These are phyloP conservation scores for Coemansia asiatica DNA, from an alignment of 192 early-diverging fungal species.

Conservation along the genomic window DNA sequence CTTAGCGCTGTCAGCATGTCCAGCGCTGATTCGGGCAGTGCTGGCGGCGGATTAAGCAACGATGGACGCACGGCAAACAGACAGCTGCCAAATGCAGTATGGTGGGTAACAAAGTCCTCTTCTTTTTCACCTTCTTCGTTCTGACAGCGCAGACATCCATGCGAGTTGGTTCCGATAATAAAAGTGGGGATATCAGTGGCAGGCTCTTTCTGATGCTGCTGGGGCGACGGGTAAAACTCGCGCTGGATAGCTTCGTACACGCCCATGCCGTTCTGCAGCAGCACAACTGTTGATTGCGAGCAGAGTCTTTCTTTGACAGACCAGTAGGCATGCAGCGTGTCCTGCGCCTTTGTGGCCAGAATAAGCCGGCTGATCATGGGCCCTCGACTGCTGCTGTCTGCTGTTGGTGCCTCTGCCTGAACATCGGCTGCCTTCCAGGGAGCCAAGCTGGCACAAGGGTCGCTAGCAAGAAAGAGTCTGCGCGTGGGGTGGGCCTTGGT, in stretches of 20 bases:
- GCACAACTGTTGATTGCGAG: constrained; percentile 56
- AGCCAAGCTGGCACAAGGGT: constrained; percentile 12
- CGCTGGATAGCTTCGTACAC: constrained; percentile 57
- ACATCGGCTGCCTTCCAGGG: constrained; percentile 37
- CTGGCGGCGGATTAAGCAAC: constrained; percentile 7
- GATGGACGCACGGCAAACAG: constrained; percentile 44
- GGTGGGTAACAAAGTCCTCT: constrained; percentile 56
- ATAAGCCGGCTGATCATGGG: constrained; percentile 58
- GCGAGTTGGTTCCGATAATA: constrained; percentile 58
- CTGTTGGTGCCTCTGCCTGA: constrained; percentile 36
- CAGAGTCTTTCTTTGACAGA: constrained; percentile 55
- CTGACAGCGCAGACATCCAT: constrained; percentile 56
- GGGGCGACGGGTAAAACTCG: constrained; percentile 19
- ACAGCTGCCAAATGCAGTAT: constrained; percentile 60
- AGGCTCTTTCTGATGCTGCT: constrained; percentile 19
- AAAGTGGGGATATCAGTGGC: constrained; percentile 40
- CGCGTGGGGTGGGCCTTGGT: constrained; percentile 27
- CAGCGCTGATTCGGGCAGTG: constrained; percentile 16
- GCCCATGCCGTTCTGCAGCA: constrained; percentile 72
- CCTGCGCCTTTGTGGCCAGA: constrained; percentile 67
- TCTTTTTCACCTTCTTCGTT: constrained; percentile 21
- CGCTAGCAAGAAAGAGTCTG: constrained; percentile 30
- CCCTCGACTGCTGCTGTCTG: constrained; percentile 17
- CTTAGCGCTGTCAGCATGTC: constrained; percentile 29
- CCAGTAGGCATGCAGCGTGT: constrained; percentile 57